These are phyloP conservation scores for Agarophyton chilense DNA, from an alignment of 23 red algal species.

Conservation along the genomic window DNA sequence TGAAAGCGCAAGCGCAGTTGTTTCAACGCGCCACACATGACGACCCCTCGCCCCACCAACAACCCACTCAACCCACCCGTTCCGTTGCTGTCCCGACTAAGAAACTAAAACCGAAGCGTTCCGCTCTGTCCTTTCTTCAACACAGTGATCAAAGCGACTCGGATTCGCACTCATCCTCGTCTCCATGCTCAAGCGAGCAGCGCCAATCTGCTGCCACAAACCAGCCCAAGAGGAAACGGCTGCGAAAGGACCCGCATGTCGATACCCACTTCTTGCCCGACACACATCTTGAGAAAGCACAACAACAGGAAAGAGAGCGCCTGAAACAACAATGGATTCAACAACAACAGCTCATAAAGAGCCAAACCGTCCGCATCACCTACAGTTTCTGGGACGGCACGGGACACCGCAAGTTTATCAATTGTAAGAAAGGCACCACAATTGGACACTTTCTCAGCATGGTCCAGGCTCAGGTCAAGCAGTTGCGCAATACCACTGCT, in stretches of 20 bases:
- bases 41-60: background rate
- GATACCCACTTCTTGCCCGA: conserved; percentile 86
- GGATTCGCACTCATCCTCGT: background rate
- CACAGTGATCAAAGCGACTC: conserved; percentile 20
- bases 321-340: conserved; percentile 79
- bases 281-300: conserved; percentile 60
- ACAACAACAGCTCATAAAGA: conserved; percentile 82
- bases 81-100: background rate
- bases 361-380: conserved; percentile 70
- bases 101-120: conserved; percentile 26
- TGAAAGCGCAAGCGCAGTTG: conserved; percentile 71
- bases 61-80: background rate
- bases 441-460: conserved; percentile 80
- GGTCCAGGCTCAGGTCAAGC: conserved; percentile 76
- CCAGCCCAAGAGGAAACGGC: conserved; percentile 28
- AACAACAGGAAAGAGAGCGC: conserved; percentile 75
- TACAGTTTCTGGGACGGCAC: conserved; percentile 93
- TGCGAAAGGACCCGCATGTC: conserved; percentile 83
- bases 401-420: conserved; percentile 72
- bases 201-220: background rate
- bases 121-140: conserved; percentile 18
- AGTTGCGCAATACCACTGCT: conserved; percentile 61
- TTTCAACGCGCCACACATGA: conserved; percentile 42
- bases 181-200: background rate
- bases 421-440: conserved; percentile 89